These are phyloP conservation scores for Strobilomyces confusus DNA, from an alignment of 768 basidiomycete species.

Conservation along the genomic window DNA sequence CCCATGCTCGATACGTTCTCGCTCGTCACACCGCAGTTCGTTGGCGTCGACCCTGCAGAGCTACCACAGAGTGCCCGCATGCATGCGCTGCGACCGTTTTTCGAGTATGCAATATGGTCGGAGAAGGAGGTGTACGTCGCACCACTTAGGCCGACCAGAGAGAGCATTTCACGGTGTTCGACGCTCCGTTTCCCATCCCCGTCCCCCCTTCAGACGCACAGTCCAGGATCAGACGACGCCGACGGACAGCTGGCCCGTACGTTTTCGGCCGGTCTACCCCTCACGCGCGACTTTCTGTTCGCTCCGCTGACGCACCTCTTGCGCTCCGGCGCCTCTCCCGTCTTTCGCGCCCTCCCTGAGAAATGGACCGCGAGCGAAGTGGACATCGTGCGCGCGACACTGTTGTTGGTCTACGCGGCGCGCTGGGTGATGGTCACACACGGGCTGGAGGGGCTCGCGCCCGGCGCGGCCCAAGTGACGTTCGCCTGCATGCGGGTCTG, in stretches of 20 bases:
- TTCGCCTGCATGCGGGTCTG: slow-evolving; percentile 90
- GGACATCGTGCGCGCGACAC: slow-evolving; percentile 66
- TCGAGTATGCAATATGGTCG: slow-evolving; percentile 45
- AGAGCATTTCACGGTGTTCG: slow-evolving; percentile 53
- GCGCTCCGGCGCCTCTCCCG: slow-evolving; percentile 66
- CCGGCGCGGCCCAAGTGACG: slow-evolving; percentile 35
- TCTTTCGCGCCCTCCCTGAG: slow-evolving; percentile 62
- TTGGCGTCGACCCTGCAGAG: slow-evolving; percentile 21
- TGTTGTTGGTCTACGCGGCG: slow-evolving; percentile 55
- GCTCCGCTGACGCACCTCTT: slow-evolving; percentile 74
- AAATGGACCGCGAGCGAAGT: slow-evolving; percentile 79
- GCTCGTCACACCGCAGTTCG: slow-evolving; percentile 16
- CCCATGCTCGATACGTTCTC: slow-evolving; percentile 32
- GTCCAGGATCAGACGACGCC: neutral
- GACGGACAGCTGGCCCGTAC: neutral
- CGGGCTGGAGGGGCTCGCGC: slow-evolving; percentile 36
- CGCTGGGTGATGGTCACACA: slow-evolving; percentile 43
- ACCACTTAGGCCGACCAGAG: slow-evolving; percentile 46
- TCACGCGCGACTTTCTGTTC: slow-evolving; percentile 62
- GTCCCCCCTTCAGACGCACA: neutral
- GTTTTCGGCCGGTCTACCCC: slow-evolving; percentile 39
- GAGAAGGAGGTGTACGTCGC: slow-evolving; percentile 41
- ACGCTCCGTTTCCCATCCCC: slow-evolving; percentile 44
- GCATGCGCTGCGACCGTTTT: slow-evolving; percentile 46
- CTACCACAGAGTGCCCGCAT: slow-evolving; percentile 26